phyloP scores from a whole-genome alignment of 2,329 filamentous ascomycete species.

The Ophiocordyceps polyrhachis-furcata region DNA sequence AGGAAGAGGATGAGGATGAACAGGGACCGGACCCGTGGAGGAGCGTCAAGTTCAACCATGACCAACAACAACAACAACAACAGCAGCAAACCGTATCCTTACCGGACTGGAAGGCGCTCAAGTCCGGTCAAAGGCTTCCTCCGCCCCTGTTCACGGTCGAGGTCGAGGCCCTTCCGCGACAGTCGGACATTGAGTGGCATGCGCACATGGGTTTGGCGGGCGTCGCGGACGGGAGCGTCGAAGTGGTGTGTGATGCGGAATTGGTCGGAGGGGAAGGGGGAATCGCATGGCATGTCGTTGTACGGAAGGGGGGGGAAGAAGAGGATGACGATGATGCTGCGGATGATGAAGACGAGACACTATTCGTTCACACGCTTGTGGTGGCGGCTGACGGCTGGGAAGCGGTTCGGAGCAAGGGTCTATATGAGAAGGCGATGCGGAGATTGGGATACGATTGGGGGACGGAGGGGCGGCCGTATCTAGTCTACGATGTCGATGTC shows the following conservation, averaged over 20 bases:
- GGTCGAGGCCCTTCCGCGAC: slow-evolving; percentile 58
- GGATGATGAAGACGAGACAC: background rate
- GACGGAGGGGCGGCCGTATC: no score
- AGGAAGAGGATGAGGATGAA: slow-evolving; percentile 25
- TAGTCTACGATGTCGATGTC: no score
- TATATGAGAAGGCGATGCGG: no score
- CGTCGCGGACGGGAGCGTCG: slow-evolving; percentile 11
- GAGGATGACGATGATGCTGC: background rate
- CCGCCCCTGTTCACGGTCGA: slow-evolving; percentile 60
- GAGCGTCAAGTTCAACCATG: slow-evolving; percentile 31
- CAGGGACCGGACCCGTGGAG: slow-evolving; percentile 47
- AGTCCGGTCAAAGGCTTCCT: slow-evolving; percentile 25
- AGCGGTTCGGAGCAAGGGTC: no score
- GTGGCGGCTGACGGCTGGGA: no score
- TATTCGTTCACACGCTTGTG: no score
- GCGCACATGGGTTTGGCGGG: slow-evolving; percentile 39
- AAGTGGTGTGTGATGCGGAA: slow-evolving; percentile 7
- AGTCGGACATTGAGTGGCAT: slow-evolving; percentile 69
- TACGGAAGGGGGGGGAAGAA: slow-evolving; percentile 3
- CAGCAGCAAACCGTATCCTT: slow-evolving; percentile 9
- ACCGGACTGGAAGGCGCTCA: slow-evolving; percentile 32
- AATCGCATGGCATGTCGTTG: slow-evolving; percentile 10
- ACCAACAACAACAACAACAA: slow-evolving; percentile 14
- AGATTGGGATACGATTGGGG: no score
- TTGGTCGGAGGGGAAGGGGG: slow-evolving; percentile 8